Base-by-base conservation (phyloP, 2,329 filamentous ascomycete species). In the Teratosphaeria nubilosa region DNA sequence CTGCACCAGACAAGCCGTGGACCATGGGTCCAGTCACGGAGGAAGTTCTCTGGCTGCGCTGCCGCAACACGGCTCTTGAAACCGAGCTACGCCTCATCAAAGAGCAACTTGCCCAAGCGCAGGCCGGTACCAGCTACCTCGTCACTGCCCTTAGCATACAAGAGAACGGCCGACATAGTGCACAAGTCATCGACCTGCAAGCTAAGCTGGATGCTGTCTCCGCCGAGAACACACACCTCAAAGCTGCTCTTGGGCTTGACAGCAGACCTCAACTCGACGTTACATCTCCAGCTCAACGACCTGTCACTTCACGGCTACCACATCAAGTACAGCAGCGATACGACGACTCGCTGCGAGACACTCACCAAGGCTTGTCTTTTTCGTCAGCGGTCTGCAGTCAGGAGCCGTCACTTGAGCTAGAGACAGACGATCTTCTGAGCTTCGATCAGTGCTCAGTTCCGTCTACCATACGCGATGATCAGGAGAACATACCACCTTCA, bases 41-140 rank as follows among this genome's bases (percentile, higher is more conserved):
- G 30, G 53, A 58, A 48, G 27, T 54, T 30, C 59, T 58, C 37
- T 45, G 57, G 2, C 58, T 68, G 11, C 55, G 60, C 16, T 60
- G 48, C 55, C 62, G 59, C 50, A 67, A 62, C 53, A 63, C 62
- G 11, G 59, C 60, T 51, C 67, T 70, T 32, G 58, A 66, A 37
- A 63, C 62, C 6, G 66, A 69, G 58, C 56, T 69, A 3, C 65
- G 65, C 25, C 31, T 63, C 11, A 55, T 62, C 45, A 65, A 62
- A 31, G 62, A 65, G 34, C 63, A 67, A 34, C 63, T 68, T 30
- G 55, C 55, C n/a, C 59, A 68, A 37, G 62, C 65, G 2, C 58
- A 63, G 5, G 56, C 54, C 27, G 61, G 61, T 27, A 66, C 54
- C 22, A 41, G 51, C 9, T 65, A 64, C 54, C 60, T 69, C 5